Evolutionary conservation across 1,284 basidiomycete species (phyloP), one percentile per base, ranked within the genome.

Genomic region (Prillingera fragicola): DNA sequence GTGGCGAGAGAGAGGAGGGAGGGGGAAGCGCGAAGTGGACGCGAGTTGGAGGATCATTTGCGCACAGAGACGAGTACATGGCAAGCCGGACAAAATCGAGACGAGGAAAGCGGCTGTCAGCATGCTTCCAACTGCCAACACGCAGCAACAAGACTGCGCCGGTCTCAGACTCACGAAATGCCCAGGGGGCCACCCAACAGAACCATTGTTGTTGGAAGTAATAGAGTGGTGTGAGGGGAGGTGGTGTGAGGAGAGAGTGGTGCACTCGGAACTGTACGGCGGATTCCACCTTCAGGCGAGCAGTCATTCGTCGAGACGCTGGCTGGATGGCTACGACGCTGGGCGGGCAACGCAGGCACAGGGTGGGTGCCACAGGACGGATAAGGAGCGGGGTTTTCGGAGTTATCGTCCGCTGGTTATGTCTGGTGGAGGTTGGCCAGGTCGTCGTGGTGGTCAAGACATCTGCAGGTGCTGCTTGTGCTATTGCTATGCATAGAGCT

Each of bases 181-280:
- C 86, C 82, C 52, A 88, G 78, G 55, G 86, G 81, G 58, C 82
- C 67, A 46, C 65, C 83, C 67, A 80, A 78, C 72, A 83, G 75
- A 45, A 65, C 67, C 63, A 69, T 72, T 41, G 48, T 67, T 50
- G 41, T 37, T 46, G 54, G n/a, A n/a, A 44, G 48, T 52, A 48
- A 52, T 59, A 38, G 18, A 50, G 29, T 38, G 45, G 38, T 38
- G 43, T 27, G 43, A 24, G 10, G 21, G 23, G 33, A 7, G 36
- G 19, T 27, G 7, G 37, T 4, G 32, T 32, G 22, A 32, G 25
- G 9, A 19, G 24, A 21, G 29, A 18, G 28, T 14, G 19, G 27
- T 28, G 27, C n/a, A n/a, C n/a, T n/a, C n/a, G n/a, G n/a, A n/a
- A n/a, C n/a, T n/a, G n/a, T n/a, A n/a, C n/a, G n/a, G n/a, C n/a